Conservation (phyloP, 352 stramenopile species). For the Globisporangium cylindrosporum region DNA sequence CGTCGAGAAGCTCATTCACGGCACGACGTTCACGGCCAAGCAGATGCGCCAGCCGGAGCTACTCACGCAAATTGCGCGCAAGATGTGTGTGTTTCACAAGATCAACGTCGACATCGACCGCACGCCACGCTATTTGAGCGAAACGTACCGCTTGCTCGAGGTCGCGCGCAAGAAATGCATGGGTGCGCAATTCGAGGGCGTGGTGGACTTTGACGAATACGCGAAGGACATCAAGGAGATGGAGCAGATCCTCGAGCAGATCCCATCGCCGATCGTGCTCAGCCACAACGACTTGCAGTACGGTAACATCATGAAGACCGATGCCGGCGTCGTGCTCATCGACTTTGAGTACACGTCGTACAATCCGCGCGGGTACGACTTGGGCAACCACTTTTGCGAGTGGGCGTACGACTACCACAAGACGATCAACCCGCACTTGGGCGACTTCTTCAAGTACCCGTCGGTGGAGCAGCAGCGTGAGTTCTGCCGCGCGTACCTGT, state of each 20-base stretch:
- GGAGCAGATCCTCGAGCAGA: constrained; percentile 42
- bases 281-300: constrained; percentile 93
- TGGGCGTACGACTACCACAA: constrained; percentile 85
- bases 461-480: constrained; percentile 54
- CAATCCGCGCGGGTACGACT: constrained; percentile 88
- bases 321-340: constrained; percentile 79
- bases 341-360: constrained; percentile 94
- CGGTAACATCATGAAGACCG: constrained; percentile 89
- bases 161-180: constrained; percentile 58
- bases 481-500: constrained; percentile 73
- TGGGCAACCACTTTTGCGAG: constrained; percentile 93
- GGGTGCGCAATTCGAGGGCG: constrained; percentile 34
- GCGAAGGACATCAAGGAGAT: constrained; percentile 50
- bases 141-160: constrained; percentile 55
- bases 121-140: constrained; percentile 48
- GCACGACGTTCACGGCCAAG: constrained; percentile 57
- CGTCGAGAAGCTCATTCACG: constrained; percentile 73
- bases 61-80: constrained; percentile 49
- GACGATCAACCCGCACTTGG: constrained; percentile 73
- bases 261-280: constrained; percentile 78
- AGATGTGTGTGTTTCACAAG: constrained; percentile 71
- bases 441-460: constrained; percentile 75
- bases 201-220: constrained; percentile 53
- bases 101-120: constrained; percentile 67
- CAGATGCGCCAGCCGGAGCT: constrained; percentile 63